phyloP scores from a whole-genome alignment of 192 early-diverging fungal genomes.

The Linnemannia elongata region DNA sequence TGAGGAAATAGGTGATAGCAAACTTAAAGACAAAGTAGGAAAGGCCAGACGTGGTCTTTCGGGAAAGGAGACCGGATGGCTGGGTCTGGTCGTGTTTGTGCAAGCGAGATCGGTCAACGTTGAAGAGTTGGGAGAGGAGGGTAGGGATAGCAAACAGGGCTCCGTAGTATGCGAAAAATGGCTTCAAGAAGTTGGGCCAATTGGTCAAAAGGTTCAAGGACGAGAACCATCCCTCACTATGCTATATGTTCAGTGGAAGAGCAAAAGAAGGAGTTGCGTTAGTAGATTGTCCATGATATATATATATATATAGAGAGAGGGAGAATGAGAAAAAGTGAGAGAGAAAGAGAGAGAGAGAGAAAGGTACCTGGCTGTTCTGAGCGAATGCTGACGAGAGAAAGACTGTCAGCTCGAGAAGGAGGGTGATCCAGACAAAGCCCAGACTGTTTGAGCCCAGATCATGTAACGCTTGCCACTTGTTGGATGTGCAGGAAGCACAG shows the following conservation, averaged over 20 bases:
- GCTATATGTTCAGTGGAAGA: background rate
- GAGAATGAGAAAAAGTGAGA: too few species aligned
- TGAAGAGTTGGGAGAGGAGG: conserved; percentile 43
- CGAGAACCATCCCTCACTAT: background rate
- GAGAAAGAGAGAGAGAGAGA: too few species aligned
- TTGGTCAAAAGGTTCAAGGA: conserved; percentile 31
- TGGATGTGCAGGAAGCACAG: conserved; percentile 14
- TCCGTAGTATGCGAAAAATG: conserved; percentile 48
- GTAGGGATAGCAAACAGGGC: conserved; percentile 40
- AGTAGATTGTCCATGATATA: background rate
- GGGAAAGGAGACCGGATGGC: conserved; percentile 24
- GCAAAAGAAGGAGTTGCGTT: background rate
- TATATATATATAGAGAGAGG: too few species aligned
- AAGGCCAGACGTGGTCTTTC: conserved; percentile 32
- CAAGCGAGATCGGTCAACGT: conserved; percentile 22
- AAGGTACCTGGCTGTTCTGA: background rate
- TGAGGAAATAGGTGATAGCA: conserved; percentile 38
- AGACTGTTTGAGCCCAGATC: conserved; percentile 35
- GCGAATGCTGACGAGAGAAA: conserved; percentile 24
- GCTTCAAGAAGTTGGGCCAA: conserved; percentile 41
- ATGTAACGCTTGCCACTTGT: conserved; percentile 21
- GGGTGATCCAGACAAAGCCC: conserved; percentile 38
- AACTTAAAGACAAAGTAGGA: conserved; percentile 54
- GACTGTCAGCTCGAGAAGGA: conserved; percentile 25
- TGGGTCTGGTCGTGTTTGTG: background rate